A percentile compares a stretch with the other conserved stretches of the same genome.
Conservation (phyloP, 2,329 filamentous ascomycete species). For the Aplosporella prunicola region DNA sequence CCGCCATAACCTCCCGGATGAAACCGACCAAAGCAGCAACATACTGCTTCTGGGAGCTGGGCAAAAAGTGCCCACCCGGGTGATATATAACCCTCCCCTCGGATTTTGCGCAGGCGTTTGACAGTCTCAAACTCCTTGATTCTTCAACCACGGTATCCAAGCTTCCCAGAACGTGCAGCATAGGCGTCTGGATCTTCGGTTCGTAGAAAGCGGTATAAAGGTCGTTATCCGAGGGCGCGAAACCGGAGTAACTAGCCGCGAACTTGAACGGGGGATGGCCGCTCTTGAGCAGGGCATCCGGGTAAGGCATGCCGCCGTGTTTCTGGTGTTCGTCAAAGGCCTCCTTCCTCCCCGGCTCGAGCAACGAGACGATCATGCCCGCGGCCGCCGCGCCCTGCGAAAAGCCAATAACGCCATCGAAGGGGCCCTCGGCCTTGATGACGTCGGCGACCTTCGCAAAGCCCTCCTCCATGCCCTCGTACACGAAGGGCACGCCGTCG, state of each 20-base stretch:
- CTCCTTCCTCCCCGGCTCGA: slow-evolving; percentile 49
- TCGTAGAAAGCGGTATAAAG: slow-evolving; percentile 63
- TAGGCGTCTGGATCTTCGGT: slow-evolving; percentile 65
- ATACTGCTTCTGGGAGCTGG: slow-evolving; percentile 67
- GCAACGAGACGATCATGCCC: slow-evolving; percentile 59
- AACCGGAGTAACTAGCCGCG: slow-evolving; percentile 68
- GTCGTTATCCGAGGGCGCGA: slow-evolving; percentile 51
- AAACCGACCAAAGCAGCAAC: slow-evolving; percentile 66
- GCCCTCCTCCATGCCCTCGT: slow-evolving; percentile 61
- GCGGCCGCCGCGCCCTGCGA: slow-evolving; percentile 69
- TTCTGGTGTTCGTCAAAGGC: slow-evolving; percentile 38
- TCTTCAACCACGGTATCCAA: slow-evolving; percentile 87
- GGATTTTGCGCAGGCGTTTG: slow-evolving; percentile 51
- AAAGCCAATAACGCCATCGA: slow-evolving; percentile 75
- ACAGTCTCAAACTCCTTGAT: slow-evolving; percentile 54
- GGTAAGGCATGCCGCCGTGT: slow-evolving; percentile 42
- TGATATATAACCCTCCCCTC: slow-evolving; percentile 55
- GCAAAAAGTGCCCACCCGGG: slow-evolving; percentile 85
- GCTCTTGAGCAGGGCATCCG: slow-evolving; percentile 25
- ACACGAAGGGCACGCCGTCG: slow-evolving; percentile 33
- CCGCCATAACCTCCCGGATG: slow-evolving; percentile 47
- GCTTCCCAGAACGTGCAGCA: slow-evolving; percentile 72
- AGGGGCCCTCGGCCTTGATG: slow-evolving; percentile 54
- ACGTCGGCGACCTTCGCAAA: slow-evolving; percentile 53
- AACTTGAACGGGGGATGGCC: slow-evolving; percentile 43